Conservation (phyloP, 2,329 filamentous ascomycete genomes). For the Fusarium armeniacum region DNA sequence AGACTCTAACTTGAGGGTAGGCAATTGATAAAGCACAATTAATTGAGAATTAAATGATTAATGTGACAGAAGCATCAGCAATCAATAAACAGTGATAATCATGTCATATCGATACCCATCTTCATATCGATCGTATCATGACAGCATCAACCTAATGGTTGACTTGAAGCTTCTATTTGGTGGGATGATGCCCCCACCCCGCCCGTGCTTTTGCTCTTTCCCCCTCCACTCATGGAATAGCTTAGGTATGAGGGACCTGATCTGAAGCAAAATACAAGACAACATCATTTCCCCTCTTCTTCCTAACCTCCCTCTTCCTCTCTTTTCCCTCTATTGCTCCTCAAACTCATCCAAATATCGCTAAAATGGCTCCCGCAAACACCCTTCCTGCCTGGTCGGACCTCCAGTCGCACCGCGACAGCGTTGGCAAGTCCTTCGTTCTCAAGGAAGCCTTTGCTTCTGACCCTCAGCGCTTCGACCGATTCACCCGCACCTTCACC, state of each 20-base stretch:
- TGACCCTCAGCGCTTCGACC: constrained; percentile 89
- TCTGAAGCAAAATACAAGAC: constrained; percentile 28
- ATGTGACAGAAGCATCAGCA: background rate
- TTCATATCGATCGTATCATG: constrained; percentile 29
- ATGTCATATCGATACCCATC: constrained; percentile 10
- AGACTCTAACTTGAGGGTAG: background rate
- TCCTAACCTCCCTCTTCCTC: constrained; percentile 6
- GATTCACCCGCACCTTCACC: constrained; percentile 88
- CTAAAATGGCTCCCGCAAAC: constrained; percentile 82
- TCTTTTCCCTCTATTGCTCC: background rate
- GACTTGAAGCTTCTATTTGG: constrained; percentile 34
- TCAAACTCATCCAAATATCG: constrained; percentile 5
- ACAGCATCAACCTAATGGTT: constrained; percentile 11
- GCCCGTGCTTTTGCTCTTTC: constrained; percentile 25
- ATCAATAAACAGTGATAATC: background rate
- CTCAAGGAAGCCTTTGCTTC: constrained; percentile 93
- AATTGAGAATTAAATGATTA: background rate
- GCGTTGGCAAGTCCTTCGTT: constrained; percentile 88
- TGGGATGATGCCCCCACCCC: constrained; percentile 48
- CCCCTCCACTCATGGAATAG: constrained; percentile 35
- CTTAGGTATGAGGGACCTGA: constrained; percentile 19
- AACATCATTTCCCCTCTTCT: constrained; percentile 41
- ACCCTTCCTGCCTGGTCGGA: constrained; percentile 89
- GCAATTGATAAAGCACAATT: background rate
- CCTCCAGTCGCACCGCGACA: constrained; percentile 91